Evolutionary conservation across 106 monocot species (phyloP).

Genomic region (Apostasia ramifera): DNA sequence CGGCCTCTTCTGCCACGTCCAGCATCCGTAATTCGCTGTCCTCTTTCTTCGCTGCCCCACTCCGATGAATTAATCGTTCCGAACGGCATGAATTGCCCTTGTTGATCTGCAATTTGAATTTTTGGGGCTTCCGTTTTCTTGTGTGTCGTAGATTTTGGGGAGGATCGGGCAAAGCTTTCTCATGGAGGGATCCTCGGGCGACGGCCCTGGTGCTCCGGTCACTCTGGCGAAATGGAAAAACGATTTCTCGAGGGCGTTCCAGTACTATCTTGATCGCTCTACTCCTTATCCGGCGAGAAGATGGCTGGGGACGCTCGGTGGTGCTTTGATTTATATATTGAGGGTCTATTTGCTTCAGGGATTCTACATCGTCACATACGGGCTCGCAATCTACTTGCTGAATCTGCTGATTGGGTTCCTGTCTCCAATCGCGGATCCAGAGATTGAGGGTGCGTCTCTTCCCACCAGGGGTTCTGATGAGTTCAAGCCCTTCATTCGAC

Average conservation of each 20-base stretch:
- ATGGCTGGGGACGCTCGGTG: constrained; percentile 43
- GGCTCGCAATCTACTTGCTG: constrained; percentile 40
- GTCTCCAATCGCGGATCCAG: constrained; percentile 58
- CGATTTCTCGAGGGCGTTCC: constrained; percentile 37
- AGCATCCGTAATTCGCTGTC: no score
- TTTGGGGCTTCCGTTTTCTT: no score
- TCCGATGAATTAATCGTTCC: no score
- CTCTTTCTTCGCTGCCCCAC: no score
- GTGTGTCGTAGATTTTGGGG: no score
- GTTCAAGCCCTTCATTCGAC: constrained; percentile 37
- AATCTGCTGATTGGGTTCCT: constrained; percentile 43
- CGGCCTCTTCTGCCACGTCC: no score
- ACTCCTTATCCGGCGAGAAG: constrained; percentile 40
- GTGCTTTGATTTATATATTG: constrained; percentile 26
- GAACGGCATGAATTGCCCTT: no score
- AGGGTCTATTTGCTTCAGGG: constrained; percentile 51
- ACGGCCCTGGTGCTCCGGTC: not conserved
- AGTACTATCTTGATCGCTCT: constrained; percentile 48
- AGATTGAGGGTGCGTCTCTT: constrained; percentile 36
- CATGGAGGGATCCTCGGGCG: constrained; percentile 7
- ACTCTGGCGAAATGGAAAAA: constrained; percentile 39
- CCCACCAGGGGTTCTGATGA: constrained; percentile 31
- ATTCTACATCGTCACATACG: constrained; percentile 53
- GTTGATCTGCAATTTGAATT: no score
- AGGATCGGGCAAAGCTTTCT: not conserved